Conservation (phyloP, 192 early-diverging fungal genomes). For the Glomus cerebriforme region DNA sequence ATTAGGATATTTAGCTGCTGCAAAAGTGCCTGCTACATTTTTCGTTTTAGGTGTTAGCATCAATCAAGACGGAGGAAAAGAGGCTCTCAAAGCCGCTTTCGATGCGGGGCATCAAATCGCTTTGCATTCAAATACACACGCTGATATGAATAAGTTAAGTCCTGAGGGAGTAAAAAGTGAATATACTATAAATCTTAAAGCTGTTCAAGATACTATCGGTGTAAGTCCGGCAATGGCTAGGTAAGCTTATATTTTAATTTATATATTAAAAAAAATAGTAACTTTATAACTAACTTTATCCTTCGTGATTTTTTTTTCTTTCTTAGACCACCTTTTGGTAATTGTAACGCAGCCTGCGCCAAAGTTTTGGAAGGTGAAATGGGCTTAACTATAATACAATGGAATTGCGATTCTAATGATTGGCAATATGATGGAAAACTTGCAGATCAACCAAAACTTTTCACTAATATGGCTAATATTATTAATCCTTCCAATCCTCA, state of each 20-base stretch:
- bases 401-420: slow-evolving; percentile 48
- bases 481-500: slow-evolving; percentile 36
- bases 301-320: too few species aligned
- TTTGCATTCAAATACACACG: slow-evolving; percentile 55
- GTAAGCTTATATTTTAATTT: not conserved
- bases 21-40: not conserved
- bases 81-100: not conserved
- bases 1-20: not conserved
- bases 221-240: not conserved
- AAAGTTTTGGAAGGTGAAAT: slow-evolving; percentile 33
- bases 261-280: too few species aligned
- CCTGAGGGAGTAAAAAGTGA: not conserved
- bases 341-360: slow-evolving; percentile 35
- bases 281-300: not conserved
- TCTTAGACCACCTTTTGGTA: slow-evolving; percentile 54
- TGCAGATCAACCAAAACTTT: not conserved
- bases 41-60: not conserved
- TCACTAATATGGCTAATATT: slow-evolving; percentile 34
- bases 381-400: slow-evolving; percentile 39
- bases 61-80: not conserved
- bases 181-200: not conserved
- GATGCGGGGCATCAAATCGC: slow-evolving; percentile 63
- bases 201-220: not conserved
- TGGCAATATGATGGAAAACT: slow-evolving; percentile 35
- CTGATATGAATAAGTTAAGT: slow-evolving; percentile 45